Conservation (phyloP, 805 yeast genomes). For the Cyberlindnera xishuangbannaensis region DNA sequence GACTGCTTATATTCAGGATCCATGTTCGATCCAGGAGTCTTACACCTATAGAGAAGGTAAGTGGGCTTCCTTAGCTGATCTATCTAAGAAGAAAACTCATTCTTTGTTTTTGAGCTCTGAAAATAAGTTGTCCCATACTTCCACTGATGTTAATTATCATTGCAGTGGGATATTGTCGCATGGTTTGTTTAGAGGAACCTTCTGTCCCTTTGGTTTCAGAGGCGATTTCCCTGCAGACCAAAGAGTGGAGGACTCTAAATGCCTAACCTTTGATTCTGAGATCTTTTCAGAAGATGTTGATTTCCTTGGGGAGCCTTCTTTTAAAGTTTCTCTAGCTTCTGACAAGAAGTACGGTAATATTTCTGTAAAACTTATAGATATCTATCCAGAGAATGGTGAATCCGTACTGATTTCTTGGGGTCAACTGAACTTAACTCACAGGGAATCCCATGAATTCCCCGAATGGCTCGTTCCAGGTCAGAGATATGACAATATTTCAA, state of each 20-base stretch:
- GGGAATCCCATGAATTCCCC: conserved; percentile 38
- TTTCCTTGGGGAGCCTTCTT: conserved; percentile 34
- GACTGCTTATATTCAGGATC: conserved; percentile 39
- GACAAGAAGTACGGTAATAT: conserved; percentile 35
- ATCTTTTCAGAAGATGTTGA: conserved; percentile 22
- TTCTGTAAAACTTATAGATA: conserved; percentile 35
- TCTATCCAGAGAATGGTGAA: conserved; percentile 31
- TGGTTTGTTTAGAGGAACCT: conserved; percentile 40
- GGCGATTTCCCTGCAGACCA: conserved; percentile 45
- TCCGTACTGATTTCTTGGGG: conserved; percentile 40
- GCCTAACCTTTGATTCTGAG: conserved; percentile 31
- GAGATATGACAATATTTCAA: conserved; percentile 29
- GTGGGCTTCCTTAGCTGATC: conserved; percentile 31
- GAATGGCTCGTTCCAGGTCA: conserved; percentile 27
- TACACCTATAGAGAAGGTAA: conserved; percentile 33
- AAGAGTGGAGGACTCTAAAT: conserved; percentile 35
- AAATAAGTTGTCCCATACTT: conserved; percentile 3
- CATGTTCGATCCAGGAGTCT: conserved; percentile 33
- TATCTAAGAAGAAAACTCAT: conserved; percentile 10
- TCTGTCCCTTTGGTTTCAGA: conserved; percentile 40
- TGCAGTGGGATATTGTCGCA: conserved; percentile 34
- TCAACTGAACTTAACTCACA: conserved; percentile 36
- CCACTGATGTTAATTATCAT: conserved; percentile 9
- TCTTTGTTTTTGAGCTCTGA: conserved; percentile 14
- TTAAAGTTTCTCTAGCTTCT: conserved; percentile 29